Evolutionary conservation across 192 early-diverging fungal species (phyloP), one percentile per base, ranked within the genome.

Genomic region (Podila epigama): DNA sequence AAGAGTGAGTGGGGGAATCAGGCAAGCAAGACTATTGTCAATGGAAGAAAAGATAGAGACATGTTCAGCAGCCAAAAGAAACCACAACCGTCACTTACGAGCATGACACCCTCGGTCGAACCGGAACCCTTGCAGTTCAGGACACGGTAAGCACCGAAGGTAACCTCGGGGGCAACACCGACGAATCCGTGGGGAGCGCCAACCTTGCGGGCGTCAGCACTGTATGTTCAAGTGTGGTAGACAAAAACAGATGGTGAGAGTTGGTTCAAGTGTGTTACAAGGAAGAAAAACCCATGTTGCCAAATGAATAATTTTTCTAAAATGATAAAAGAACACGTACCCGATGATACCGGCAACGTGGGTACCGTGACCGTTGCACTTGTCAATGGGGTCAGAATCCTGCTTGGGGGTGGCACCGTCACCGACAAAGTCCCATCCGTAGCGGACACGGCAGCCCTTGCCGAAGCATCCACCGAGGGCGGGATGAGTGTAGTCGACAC

Each of bases 161-260:
- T 92, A n/a, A 88, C 80, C 27, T 87, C 89, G 0, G 96, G 96
- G 5, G 95, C 96, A 39, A 95, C 92, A 60, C 96, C 96, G 22
- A 70, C 75, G 61, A 93, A 85, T 16, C 63, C 58, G n/a, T 61
- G 41, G 15, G 59, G 58, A 7, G 70, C 39, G 60, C 83, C 81
- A 44, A 69, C 66, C 7, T 63, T 51, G 28, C 39, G 41, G 29
- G 89, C 89, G 25, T 89, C 79, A 8, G 88, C 93, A 18, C 87
- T n/a, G n/a, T n/a, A n/a, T n/a, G n/a, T n/a, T n/a, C n/a, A n/a
- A n/a, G n/a, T n/a, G n/a, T n/a, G n/a, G n/a, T n/a, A n/a, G n/a
- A n/a, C n/a, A n/a, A n/a, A n/a, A n/a, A n/a, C n/a, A n/a, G n/a
- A n/a, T n/a, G n/a, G n/a, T n/a, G n/a, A n/a, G n/a, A n/a, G n/a